A percentile compares a stretch with the other conserved stretches of the same genome.
These are phyloP conservation scores for Vanderwaltozyma yarrowii DNA, from an alignment of 805 yeast genomes.

Conservation along the genomic window DNA sequence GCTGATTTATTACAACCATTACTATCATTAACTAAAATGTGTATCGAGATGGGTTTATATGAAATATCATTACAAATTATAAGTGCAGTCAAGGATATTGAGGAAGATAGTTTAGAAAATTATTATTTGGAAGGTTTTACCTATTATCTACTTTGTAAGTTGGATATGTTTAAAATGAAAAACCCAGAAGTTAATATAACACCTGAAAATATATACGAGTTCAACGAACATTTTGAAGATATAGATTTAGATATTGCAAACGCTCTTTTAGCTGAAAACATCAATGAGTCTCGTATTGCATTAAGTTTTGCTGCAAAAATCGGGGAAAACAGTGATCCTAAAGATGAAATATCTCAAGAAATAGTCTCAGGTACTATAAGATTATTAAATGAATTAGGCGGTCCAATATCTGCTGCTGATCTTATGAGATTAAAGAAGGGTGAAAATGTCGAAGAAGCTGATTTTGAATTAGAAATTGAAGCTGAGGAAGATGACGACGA, in stretches of 20 bases:
- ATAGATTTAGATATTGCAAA: constrained; percentile 32
- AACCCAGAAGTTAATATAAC: constrained; percentile 15
- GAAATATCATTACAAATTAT: constrained; percentile 63
- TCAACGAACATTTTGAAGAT: constrained; percentile 27
- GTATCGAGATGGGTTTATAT: constrained; percentile 65
- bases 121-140: constrained; percentile 80
- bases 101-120: constrained; percentile 75
- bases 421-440: constrained; percentile 25
- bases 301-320: constrained; percentile 33
- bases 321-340: constrained; percentile 32
- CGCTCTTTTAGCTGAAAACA: constrained; percentile 20
- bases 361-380: constrained; percentile 42
- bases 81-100: constrained; percentile 57
- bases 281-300: constrained; percentile 31
- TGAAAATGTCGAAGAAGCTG: constrained; percentile 32
- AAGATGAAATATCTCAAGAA: constrained; percentile 48
- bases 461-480: constrained; percentile 14
- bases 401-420: constrained; percentile 36
- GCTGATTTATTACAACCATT: constrained; percentile 66
- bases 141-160: constrained; percentile 40
- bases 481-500: constrained; percentile 1
- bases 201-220: constrained; percentile 25
- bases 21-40: constrained; percentile 58
- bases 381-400: constrained; percentile 50
- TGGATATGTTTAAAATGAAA: constrained; percentile 15